Conservation (phyloP, 495 filamentous ascomycete species). For the Acidiella bohemica region DNA sequence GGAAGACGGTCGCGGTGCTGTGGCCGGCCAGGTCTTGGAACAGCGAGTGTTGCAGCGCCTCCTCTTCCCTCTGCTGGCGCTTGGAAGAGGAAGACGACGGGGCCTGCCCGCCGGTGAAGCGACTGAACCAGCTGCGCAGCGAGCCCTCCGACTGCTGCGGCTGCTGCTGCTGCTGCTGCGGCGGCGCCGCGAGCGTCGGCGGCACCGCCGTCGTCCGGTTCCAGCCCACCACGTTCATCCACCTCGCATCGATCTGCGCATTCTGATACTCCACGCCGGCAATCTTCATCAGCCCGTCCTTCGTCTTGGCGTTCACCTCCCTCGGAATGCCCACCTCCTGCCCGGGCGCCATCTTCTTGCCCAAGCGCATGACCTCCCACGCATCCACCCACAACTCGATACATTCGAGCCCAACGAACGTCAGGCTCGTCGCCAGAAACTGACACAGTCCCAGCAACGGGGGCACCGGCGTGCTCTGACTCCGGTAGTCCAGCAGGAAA, state of each 20-base stretch:
- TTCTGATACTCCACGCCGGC: conserved; percentile 57
- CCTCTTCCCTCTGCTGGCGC: conserved; percentile 35
- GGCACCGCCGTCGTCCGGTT: conserved; percentile 23
- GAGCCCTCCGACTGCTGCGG: conserved; percentile 36
- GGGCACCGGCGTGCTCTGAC: conserved; percentile 69
- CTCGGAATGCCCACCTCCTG: conserved; percentile 57
- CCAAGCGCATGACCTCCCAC: conserved; percentile 58
- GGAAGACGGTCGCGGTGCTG: conserved; percentile 64
- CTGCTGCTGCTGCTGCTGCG: conserved; percentile 15
- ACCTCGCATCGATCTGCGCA: conserved; percentile 80
- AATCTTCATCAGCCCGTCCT: conserved; percentile 75
- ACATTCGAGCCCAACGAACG: conserved; percentile 75
- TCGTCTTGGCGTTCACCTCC: conserved; percentile 67
- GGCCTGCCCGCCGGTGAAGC: conserved; percentile 42
- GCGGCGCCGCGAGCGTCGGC: conserved; percentile 8
- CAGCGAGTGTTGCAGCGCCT: conserved; percentile 42
- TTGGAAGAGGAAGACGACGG: conserved; percentile 28
- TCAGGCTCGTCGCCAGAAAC: conserved; percentile 88
- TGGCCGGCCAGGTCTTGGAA: conserved; percentile 53
- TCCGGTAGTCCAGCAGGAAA: conserved; percentile 87
- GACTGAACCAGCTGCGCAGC: conserved; percentile 68
- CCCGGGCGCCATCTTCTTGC: conserved; percentile 72
- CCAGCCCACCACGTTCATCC: conserved; percentile 83
- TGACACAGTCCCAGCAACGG: conserved; percentile 72
- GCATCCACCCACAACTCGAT: conserved; percentile 90